A percentile compares a stretch with the other conserved stretches of the same genome.
phyloP scores from a whole-genome alignment of 1,139 yeast species.

The Yamadazyma jaroonii region DNA sequence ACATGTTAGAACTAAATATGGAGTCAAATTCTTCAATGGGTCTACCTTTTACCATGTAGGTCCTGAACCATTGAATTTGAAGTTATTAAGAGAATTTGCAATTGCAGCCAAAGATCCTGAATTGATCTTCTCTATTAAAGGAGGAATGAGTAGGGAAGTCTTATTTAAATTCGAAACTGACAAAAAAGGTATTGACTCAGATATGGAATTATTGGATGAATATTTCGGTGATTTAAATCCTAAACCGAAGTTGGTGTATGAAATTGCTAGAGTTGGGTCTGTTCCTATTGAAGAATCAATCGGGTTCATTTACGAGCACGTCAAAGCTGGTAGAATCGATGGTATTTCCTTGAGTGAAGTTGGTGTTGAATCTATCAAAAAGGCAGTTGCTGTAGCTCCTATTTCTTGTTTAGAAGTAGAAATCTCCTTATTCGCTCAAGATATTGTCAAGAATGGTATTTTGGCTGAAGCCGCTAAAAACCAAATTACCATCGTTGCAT shows the following conservation, averaged over 20 bases:
- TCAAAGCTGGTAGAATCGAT: constrained; percentile 54
- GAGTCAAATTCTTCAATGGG: constrained; percentile 56
- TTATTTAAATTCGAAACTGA: constrained; percentile 42
- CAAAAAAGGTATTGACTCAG: constrained; percentile 40
- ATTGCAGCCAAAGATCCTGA: constrained; percentile 46
- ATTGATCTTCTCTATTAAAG: constrained; percentile 65
- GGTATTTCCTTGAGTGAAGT: constrained; percentile 74
- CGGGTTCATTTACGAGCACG: constrained; percentile 45
- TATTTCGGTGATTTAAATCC: constrained; percentile 31
- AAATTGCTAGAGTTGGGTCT: constrained; percentile 65
- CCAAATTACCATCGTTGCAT: constrained; percentile 66
- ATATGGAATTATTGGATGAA: constrained; percentile 47
- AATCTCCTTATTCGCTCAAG: constrained; percentile 60
- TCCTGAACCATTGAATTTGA: constrained; percentile 34
- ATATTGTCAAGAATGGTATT: constrained; percentile 57
- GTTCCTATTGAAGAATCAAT: constrained; percentile 49
- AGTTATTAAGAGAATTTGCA: constrained; percentile 12
- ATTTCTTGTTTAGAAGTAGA: constrained; percentile 72
- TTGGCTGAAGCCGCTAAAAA: constrained; percentile 41
- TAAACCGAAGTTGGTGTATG: constrained; percentile 52
- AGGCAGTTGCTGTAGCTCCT: constrained; percentile 47
- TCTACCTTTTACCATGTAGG: constrained; percentile 77
- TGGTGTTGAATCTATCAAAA: constrained; percentile 51
- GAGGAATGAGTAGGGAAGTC: constrained; percentile 43
- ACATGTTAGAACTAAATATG: constrained; percentile 23